phyloP scores from a whole-genome alignment of 805 yeast species.

The Metschnikowia peoriensis region DNA sequence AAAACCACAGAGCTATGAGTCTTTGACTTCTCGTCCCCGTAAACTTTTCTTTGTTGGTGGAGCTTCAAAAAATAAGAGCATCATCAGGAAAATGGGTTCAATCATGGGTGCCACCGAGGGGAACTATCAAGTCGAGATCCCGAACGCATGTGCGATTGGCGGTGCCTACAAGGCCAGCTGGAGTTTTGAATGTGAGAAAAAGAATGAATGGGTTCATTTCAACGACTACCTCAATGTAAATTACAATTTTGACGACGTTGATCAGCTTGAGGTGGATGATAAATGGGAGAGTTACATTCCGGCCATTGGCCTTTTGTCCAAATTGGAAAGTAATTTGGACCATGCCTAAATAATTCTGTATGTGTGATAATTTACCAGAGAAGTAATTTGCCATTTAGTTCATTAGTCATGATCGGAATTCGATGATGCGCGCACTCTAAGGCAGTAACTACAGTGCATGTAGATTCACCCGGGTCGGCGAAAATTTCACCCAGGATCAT shows the following conservation, averaged over 20 bases:
- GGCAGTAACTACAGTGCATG: no score
- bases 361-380: neutral
- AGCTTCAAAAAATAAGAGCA: constrained; percentile 68
- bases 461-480: no score
- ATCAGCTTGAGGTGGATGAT: constrained; percentile 36
- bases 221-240: constrained; percentile 34
- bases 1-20: constrained; percentile 40
- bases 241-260: constrained; percentile 49
- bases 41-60: constrained; percentile 86
- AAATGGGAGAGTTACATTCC: constrained; percentile 49
- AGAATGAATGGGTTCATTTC: constrained; percentile 41
- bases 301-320: constrained; percentile 53
- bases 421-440: neutral
- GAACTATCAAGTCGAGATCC: constrained; percentile 67
- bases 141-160: constrained; percentile 91
- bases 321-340: constrained; percentile 35
- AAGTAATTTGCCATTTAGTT: neutral
- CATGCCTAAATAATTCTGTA: neutral
- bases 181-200: constrained; percentile 46
- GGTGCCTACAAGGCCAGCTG: constrained; percentile 86
- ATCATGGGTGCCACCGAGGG: constrained; percentile 68
- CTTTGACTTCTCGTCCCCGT: constrained; percentile 56
- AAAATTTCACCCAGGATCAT: neutral
- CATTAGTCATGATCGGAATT: neutral
- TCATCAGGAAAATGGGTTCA: constrained; percentile 65